Evolutionary conservation across 176 grass and related monocot genomes (phyloP).

Genomic region (Chloris gayana): DNA sequence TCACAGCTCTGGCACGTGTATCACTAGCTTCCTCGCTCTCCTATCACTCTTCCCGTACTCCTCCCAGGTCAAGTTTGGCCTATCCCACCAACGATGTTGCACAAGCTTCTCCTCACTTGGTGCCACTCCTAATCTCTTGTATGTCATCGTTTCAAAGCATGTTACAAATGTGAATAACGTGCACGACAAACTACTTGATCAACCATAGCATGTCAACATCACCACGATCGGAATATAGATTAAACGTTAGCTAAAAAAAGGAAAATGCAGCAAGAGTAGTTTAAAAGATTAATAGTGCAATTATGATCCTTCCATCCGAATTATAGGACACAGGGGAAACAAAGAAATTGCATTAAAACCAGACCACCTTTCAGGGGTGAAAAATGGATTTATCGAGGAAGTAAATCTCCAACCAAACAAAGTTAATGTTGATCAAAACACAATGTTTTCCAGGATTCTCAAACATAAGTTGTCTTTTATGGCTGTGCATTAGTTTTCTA

Average conservation of each 20-base stretch:
- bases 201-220: conserved; percentile 22
- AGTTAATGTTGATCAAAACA: not conserved
- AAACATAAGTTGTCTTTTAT: not conserved
- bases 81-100: no score
- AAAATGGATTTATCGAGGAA: not conserved
- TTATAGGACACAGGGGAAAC: not conserved
- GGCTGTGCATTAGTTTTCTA: not conserved
- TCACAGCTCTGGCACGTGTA: no score
- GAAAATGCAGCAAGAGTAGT: not conserved
- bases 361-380: not conserved
- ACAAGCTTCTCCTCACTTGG: no score
- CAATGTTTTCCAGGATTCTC: not conserved
- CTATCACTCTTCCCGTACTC: no score
- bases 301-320: conserved; percentile 7
- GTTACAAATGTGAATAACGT: not conserved
- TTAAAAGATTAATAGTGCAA: conserved; percentile 12
- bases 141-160: no score
- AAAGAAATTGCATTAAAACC: not conserved
- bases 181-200: not conserved
- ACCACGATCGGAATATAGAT: not conserved
- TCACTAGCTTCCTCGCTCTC: no score
- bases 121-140: no score
- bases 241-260: conserved; percentile 4
- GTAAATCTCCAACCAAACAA: not conserved
- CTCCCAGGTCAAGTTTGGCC: no score